These are phyloP conservation scores for Cenchrus americanus DNA, from an alignment of 176 grass and related monocot species.

Conservation along the genomic window DNA sequence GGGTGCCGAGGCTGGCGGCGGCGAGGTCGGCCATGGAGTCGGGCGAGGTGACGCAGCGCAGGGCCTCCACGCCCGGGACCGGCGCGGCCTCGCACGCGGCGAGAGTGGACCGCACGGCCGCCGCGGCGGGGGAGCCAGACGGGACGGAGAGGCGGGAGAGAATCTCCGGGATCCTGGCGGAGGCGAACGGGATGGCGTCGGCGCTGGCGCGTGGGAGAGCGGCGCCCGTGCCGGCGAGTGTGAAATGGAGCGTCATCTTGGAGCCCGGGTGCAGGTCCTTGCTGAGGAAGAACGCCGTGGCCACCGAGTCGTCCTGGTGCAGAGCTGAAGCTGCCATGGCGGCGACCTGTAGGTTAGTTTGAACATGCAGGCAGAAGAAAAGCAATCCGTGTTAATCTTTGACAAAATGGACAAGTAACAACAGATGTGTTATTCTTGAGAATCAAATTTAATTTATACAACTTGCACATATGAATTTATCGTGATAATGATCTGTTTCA, in stretches of 20 bases:
- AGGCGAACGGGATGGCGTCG: constrained; percentile 43
- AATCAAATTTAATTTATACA: too few relatives aligned
- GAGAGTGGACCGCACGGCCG: constrained; percentile 42
- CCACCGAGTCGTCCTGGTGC: constrained; percentile 18
- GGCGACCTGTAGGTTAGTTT: neutral
- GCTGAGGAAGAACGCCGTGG: constrained; percentile 39
- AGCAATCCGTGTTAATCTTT: too few relatives aligned
- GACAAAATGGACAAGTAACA: too few relatives aligned
- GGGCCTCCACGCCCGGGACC: constrained; percentile 8
- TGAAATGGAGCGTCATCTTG: constrained; percentile 54
- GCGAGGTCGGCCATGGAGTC: constrained; percentile 62
- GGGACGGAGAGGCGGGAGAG: constrained; percentile 41
- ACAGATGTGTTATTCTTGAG: too few relatives aligned
- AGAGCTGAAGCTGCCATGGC: neutral
- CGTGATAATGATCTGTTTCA: too few relatives aligned
- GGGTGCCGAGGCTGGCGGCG: constrained; percentile 36
- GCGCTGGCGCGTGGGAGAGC: constrained; percentile 28
- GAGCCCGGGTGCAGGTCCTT: constrained; percentile 47
- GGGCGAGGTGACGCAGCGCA: constrained; percentile 46
- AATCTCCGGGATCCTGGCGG: constrained; percentile 42
- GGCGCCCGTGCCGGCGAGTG: neutral
- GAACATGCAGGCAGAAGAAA: too few relatives aligned
- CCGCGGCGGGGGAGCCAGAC: constrained; percentile 14
- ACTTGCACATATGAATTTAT: too few relatives aligned
- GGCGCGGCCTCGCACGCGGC: constrained; percentile 40